A percentile compares a stretch with the other conserved stretches of the same genome.
Evolutionary conservation across 2,329 filamentous ascomycete genomes (phyloP).

Genomic region (Lecanicillium sp.): DNA sequence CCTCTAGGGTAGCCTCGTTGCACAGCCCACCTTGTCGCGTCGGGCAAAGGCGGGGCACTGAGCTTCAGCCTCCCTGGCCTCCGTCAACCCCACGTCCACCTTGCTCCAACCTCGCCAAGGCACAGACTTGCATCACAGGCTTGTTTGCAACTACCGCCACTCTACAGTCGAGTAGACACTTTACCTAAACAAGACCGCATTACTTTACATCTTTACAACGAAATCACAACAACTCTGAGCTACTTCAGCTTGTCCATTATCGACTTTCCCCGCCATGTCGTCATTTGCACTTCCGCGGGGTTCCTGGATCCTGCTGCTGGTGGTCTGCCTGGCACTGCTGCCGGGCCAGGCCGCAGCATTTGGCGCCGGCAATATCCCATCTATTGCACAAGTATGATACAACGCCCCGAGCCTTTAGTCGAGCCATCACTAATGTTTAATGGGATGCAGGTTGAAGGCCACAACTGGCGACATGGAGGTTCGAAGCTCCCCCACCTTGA

Average conservation of each 20-base stretch:
- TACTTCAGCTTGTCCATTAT: background rate
- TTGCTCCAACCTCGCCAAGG: too few species aligned
- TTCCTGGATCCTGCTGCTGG: conserved; percentile 43
- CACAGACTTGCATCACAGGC: too few species aligned
- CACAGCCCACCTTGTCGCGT: too few species aligned
- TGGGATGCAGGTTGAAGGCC: conserved; percentile 51
- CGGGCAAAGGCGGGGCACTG: too few species aligned
- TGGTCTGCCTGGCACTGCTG: conserved; percentile 47
- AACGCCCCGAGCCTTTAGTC: conserved; percentile 4
- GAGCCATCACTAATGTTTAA: conserved; percentile 1
- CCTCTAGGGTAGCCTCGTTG: too few species aligned
- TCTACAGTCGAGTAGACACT: too few species aligned
- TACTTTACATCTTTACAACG: too few species aligned
- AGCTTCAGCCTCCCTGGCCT: too few species aligned
- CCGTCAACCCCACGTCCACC: too few species aligned
- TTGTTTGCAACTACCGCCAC: background rate
- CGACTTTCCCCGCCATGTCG: conserved; percentile 32
- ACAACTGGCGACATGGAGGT: conserved; percentile 65
- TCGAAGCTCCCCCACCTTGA: conserved; percentile 11
- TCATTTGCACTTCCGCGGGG: conserved; percentile 38
- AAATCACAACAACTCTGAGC: background rate
- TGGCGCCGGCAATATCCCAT: conserved; percentile 66
- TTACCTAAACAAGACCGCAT: too few species aligned
- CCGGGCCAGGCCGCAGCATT: conserved; percentile 53
- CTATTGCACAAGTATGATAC: conserved; percentile 40